phyloP scores from a whole-genome alignment of 768 basidiomycete genomes.

The Pilatotrama ljubarskyi region DNA sequence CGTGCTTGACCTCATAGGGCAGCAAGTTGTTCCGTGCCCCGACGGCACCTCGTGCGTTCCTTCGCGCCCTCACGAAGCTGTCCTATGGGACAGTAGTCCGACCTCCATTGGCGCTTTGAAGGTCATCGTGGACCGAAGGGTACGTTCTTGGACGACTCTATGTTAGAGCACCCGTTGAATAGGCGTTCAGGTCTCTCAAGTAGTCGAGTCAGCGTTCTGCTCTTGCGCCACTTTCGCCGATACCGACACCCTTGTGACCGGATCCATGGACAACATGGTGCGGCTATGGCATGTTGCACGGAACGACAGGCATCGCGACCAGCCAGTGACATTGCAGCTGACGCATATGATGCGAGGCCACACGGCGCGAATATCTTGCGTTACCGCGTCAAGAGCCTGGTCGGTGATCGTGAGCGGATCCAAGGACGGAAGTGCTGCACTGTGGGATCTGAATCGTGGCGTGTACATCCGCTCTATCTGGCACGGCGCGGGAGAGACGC shows the following conservation, averaged over 20 bases:
- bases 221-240: conserved; percentile 82
- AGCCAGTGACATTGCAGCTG: conserved; percentile 40
- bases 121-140: conserved; percentile 63
- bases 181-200: conserved; percentile 59
- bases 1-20: conserved; percentile 55
- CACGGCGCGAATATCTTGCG: conserved; percentile 61
- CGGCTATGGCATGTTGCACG: conserved; percentile 74
- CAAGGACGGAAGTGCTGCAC: conserved; percentile 78
- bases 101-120: conserved; percentile 56
- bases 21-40: conserved; percentile 62
- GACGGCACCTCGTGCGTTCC: conserved; percentile 60
- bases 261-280: conserved; percentile 78
- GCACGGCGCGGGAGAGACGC: conserved; percentile 45
- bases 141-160: conserved; percentile 27
- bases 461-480: conserved; percentile 80
- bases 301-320: conserved; percentile 30
- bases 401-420: conserved; percentile 82
- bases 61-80: conserved; percentile 60
- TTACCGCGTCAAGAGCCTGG: conserved; percentile 80
- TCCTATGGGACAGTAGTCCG: conserved; percentile 57
- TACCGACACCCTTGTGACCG: conserved; percentile 70
- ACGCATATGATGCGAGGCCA: conserved; percentile 84
- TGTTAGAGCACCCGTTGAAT: background rate
- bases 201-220: conserved; percentile 71
- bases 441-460: conserved; percentile 90